Evolutionary conservation across 164 flowering plant genomes (phyloP), one percentile per base, ranked within the genome.

Genomic region (Berberis vulgaris): DNA sequence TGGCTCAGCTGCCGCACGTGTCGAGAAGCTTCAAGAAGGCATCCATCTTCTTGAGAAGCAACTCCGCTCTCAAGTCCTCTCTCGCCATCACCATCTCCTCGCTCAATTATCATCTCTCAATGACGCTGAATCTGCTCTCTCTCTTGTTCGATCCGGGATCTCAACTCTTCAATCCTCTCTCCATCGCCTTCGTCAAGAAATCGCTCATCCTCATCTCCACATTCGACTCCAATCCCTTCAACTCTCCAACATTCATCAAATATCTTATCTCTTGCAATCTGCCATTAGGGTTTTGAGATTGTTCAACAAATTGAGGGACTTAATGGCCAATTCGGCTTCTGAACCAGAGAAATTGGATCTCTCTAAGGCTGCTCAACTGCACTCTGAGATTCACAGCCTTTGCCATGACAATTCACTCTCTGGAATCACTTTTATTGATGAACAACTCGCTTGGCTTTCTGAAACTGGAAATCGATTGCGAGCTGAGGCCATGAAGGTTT

Each of bases 1-100:
- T 62, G 96, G 95, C 63, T 91, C 98, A 44, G 84, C 98, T 41
- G 97, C 96, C 56, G 81, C 97, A 68, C 77, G 87, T 56, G 88
- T 94, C 71, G 98, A 94, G 73, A 83, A 81, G 62, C 91, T 94
- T 72, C 87, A 88, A 63, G 76, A 84, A 13, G 95, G 88, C 61
- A 83, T 88, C 67, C 88, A 84, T 55, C 91, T 81, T 66, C 87
- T 94, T 60, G 85, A 91, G 45, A 70, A 76, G 49, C 96, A 88
- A 69, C 94, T 94, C 64, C 95, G 98, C 46, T 74, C 84, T 47
- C 88, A 87, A 49, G 93, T 94, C 57, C 84, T 87, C 57, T 75
- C 89, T 52, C 88, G 84, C 64, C 97, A 94, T 74, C 64, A 71
- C 50, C 80, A 81, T 47, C 89, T 94, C 46, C 87, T 91, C 64